Percentiles rank a stretch among this genome's conserved stretches.
These are phyloP conservation scores for Colletotrichum lentis DNA, from an alignment of 2,329 filamentous ascomycete species.

Conservation along the genomic window DNA sequence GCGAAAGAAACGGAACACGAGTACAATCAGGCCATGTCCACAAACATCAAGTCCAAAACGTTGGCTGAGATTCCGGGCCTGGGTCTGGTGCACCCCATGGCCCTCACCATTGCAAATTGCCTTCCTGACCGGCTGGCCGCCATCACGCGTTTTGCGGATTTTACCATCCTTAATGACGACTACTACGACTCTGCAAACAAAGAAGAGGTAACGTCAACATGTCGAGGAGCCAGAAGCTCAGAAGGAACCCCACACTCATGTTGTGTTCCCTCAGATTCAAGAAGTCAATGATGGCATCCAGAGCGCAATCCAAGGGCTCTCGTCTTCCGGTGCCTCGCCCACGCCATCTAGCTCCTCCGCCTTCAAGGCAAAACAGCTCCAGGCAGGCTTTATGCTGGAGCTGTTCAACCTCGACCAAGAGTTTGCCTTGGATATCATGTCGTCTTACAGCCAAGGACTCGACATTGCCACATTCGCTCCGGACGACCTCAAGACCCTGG, in stretches of 20 bases:
- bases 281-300: background rate
- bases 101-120: background rate
- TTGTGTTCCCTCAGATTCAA: background rate
- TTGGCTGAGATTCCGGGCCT: background rate
- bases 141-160: background rate
- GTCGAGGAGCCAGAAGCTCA: no score
- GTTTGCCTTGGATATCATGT: conserved; percentile 5
- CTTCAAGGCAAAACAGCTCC: background rate
- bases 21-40: background rate
- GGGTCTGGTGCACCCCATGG: background rate
- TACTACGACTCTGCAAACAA: background rate
- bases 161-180: background rate
- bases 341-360: background rate
- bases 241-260: background rate
- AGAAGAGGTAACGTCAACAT: background rate
- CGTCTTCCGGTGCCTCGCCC: background rate
- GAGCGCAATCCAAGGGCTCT: background rate
- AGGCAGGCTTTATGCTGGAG: background rate
- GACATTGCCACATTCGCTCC: background rate
- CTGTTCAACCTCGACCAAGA: background rate
- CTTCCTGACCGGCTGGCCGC: background rate
- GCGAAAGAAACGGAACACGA: background rate
- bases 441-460: conserved; percentile 2
- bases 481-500: conserved; percentile 4
- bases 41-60: background rate